Percentiles rank a stretch among this genome's conserved stretches.
Evolutionary conservation across 1,284 basidiomycete species (phyloP).

Genomic region (Hymenochaete sp.): DNA sequence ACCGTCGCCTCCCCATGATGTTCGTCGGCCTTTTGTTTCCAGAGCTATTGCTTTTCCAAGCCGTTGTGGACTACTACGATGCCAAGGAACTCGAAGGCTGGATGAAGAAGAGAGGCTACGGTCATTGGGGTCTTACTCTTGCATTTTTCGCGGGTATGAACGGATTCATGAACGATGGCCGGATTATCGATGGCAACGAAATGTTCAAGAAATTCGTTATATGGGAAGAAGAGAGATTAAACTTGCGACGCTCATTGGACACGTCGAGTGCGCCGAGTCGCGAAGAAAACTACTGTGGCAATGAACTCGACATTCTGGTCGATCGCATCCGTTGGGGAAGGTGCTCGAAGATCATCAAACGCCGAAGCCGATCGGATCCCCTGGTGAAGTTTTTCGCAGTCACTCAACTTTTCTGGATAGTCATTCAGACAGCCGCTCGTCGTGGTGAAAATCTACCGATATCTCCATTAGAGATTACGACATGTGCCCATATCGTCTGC

Average conservation of each 20-base stretch:
- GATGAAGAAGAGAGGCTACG: background rate
- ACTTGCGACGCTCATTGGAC: too few relatives aligned
- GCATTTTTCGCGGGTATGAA: background rate
- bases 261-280: too few relatives aligned
- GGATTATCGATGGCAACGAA: background rate
- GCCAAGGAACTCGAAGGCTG: background rate
- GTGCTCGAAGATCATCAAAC: too few relatives aligned
- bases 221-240: background rate
- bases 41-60: background rate
- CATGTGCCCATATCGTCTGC: constrained; percentile 6
- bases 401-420: background rate
- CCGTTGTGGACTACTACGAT: background rate
- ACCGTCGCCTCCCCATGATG: background rate
- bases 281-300: background rate
- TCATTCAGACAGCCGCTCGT: background rate
- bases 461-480: constrained; percentile 16
- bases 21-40: background rate
- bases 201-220: background rate
- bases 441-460: constrained; percentile 5
- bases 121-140: background rate
- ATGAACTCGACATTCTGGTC: background rate
- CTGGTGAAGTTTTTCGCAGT: background rate
- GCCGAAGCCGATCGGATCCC: background rate
- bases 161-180: background rate
- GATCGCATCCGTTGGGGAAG: too few relatives aligned